A percentile compares a stretch with the other conserved stretches of the same genome.
phyloP scores from a whole-genome alignment of 441 rosid genomes.

The Viola pubescens region DNA sequence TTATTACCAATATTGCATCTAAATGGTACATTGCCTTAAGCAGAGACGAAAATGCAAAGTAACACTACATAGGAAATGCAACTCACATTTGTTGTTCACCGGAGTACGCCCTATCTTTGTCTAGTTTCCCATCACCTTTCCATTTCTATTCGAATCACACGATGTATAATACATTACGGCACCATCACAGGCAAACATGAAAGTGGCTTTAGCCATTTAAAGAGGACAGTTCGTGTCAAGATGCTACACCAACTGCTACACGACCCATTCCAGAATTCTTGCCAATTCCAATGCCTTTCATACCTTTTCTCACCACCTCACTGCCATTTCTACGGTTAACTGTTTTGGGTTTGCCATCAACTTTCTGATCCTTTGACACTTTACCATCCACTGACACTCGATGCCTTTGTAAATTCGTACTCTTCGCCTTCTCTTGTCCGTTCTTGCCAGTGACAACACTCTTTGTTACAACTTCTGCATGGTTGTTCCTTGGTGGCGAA shows the following conservation, averaged over 20 bases:
- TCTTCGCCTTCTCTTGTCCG: constrained; percentile 21
- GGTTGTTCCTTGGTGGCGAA: constrained; percentile 14
- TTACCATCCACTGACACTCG: constrained; percentile 11
- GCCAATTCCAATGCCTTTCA: constrained; percentile 24
- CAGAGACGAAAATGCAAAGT: no score
- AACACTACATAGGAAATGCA: no score
- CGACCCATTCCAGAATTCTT: constrained; percentile 26
- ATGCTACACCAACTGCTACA: constrained; percentile 39
- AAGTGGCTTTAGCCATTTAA: background rate
- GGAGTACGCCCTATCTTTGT: no score
- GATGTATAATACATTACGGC: background rate
- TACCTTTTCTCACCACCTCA: constrained; percentile 28
- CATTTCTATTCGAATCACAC: background rate
- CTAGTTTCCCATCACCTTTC: no score
- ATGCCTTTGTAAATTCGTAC: constrained; percentile 22
- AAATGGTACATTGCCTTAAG: no score
- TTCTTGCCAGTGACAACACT: constrained; percentile 17
- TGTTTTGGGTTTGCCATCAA: constrained; percentile 21
- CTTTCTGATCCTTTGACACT: constrained; percentile 19
- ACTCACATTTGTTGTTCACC: no score
- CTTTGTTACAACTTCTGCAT: constrained; percentile 15
- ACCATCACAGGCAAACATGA: background rate
- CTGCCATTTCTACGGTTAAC: constrained; percentile 20
- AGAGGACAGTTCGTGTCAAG: constrained; percentile 19
- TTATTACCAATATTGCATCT: no score